Evolutionary conservation across 345 rosid species (phyloP), one percentile per base, ranked within the genome.

Genomic region (Brassica juncea): DNA sequence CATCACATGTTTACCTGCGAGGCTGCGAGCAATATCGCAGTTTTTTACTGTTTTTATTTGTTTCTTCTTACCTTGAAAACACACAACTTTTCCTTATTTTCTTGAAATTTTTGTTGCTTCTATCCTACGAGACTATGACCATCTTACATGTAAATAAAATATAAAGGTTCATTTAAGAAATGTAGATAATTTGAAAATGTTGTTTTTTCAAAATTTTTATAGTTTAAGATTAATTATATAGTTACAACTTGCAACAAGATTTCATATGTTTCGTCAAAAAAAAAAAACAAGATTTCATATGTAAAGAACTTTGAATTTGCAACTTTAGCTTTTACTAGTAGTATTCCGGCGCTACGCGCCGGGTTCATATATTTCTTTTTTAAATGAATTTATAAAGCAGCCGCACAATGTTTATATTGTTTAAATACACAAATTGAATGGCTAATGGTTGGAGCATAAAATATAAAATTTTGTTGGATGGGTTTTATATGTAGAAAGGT

Each of bases 1-100:
- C 74, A 59, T 69, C 68, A 59, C 69, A n/a, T 76, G 35, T 25
- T 16, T 44, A 59, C 52, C 4, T 68, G 68, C 57, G 61, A 68
- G 61, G 11, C 47, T 39, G 47, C 47, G 47, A 39, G 47, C 39
- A 47, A 68, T 44, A 4, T 60, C 16, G 9, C 1, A 35, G 23
- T 4, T 11, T 74, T 52, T 2, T 16, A 32, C n/a, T 7, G 3
- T 64, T 8, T 35, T 16, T 6, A 7, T 62, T n/a, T 30, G 34
- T 30, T 4, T 2, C 11, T 25, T 28, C 34, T 39, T 6, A 75
- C 21, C 25, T 75, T 35, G 14, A 47, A 52, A n/a, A 27, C 47
- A 6, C 12, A 12, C 35, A 27, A 25, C 3, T 47, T 68, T 68
- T 47, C 12, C 35, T 25, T 25, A 11, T 44, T 44, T 68, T 68